Percentiles rank a stretch among this genome's conserved stretches.
These are phyloP conservation scores for Sclerotinia sclerotiorum DNA, from an alignment of 2,329 filamentous ascomycete genomes.

Conservation along the genomic window DNA sequence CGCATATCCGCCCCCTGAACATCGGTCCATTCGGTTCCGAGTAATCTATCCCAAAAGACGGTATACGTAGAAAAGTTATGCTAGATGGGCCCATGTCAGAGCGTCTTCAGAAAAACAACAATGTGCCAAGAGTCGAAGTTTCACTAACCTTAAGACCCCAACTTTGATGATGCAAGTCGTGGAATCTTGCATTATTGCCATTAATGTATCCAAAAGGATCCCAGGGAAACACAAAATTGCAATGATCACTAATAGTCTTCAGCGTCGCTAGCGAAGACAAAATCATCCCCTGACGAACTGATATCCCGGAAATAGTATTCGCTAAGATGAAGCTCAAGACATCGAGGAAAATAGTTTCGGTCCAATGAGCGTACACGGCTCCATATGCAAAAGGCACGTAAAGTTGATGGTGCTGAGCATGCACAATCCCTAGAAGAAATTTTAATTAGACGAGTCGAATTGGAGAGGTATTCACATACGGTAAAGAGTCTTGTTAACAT, in stretches of 20 bases:
- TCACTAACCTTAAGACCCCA: conserved; percentile 24
- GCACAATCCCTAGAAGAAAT: neutral
- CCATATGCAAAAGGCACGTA: conserved; percentile 21
- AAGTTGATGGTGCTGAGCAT: conserved; percentile 20
- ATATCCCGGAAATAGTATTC: conserved; percentile 16
- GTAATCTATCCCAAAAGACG: conserved; percentile 23
- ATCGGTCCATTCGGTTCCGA: conserved; percentile 22
- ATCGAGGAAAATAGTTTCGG: conserved; percentile 21
- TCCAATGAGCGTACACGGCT: conserved; percentile 18
- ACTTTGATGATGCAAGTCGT: conserved; percentile 25
- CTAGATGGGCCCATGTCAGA: conserved; percentile 1
- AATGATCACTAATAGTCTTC: conserved; percentile 24
- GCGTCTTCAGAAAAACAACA: neutral
- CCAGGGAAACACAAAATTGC: conserved; percentile 21
- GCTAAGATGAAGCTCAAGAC: conserved; percentile 20
- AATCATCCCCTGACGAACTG: conserved; percentile 24
- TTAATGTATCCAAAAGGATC: conserved; percentile 21
- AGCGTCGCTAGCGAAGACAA: conserved; percentile 14
- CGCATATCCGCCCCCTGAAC: conserved; percentile 8
- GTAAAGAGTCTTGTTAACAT: conserved; percentile 19
- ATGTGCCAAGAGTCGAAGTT: neutral
- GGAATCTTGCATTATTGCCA: conserved; percentile 19
- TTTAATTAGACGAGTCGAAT: neutral
- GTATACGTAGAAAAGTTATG: conserved; percentile 24
- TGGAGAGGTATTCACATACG: neutral